Conservation (phyloP, 1,284 basidiomycete species). For the Anthracocystis walkeri region DNA sequence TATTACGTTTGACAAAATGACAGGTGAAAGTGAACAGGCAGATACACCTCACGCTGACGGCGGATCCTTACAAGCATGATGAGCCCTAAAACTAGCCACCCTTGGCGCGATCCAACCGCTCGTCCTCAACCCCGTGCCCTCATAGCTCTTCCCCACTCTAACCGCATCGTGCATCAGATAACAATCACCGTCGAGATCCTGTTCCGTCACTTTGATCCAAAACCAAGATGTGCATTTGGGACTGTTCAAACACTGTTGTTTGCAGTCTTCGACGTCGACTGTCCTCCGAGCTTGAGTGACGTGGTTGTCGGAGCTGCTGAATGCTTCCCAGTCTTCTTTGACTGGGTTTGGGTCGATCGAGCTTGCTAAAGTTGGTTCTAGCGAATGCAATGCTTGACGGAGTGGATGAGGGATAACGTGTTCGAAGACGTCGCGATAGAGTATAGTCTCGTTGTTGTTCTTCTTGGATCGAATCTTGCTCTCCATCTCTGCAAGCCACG, state of each 20-base stretch:
- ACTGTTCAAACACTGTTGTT: constrained; percentile 17
- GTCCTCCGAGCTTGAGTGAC: constrained; percentile 4
- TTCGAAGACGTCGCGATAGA: constrained; percentile 33
- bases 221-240: constrained; percentile 32
- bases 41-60: constrained; percentile 10
- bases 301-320: constrained; percentile 11
- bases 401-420: constrained; percentile 18
- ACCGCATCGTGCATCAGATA: constrained; percentile 26
- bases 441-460: constrained; percentile 4
- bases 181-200: constrained; percentile 20
- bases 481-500: constrained; percentile 11
- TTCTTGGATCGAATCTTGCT: constrained; percentile 12
- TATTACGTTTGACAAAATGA: no score
- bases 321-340: constrained; percentile 27
- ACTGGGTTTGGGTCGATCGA: constrained; percentile 22
- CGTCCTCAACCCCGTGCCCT: constrained; percentile 21
- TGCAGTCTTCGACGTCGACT: constrained; percentile 5
- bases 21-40: no score
- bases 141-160: constrained; percentile 25
- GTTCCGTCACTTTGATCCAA: constrained; percentile 26
- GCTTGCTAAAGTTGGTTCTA: background rate
- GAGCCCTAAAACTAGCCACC: constrained; percentile 17
- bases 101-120: constrained; percentile 35
- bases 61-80: constrained; percentile 25
- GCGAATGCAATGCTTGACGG: background rate